Conservation (phyloP, 75 land plant genomes). For the Selaginella tamariscina region DNA sequence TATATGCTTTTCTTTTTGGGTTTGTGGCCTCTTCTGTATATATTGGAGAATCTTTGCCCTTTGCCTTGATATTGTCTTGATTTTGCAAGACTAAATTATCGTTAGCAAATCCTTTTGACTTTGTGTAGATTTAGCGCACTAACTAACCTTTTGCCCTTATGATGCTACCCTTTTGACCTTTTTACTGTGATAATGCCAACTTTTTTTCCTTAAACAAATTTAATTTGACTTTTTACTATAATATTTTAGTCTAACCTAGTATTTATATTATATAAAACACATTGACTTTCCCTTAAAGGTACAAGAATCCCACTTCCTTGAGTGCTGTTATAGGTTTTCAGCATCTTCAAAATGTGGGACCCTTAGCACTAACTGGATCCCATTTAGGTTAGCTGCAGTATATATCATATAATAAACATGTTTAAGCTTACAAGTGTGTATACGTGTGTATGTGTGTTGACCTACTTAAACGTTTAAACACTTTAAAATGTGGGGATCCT, state of each 20-base stretch:
- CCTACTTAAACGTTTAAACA: too few species aligned
- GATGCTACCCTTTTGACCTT: too few species aligned
- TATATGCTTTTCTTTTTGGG: too few species aligned
- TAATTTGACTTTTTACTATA: background rate
- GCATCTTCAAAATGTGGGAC: too few species aligned
- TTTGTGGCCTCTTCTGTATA: background rate
- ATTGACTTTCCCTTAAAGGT: background rate
- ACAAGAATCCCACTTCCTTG: background rate
- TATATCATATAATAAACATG: too few species aligned
- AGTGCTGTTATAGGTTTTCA: too few species aligned
- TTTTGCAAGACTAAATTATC: background rate
- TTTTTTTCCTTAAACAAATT: background rate
- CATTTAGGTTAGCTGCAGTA: too few species aligned
- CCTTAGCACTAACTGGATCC: too few species aligned
- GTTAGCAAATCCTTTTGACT: background rate
- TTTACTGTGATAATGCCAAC: too few species aligned
- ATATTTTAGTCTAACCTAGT: background rate
- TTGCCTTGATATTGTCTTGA: constrained; percentile 2
- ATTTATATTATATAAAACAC: background rate
- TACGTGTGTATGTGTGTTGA: background rate
- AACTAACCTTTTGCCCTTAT: too few species aligned
- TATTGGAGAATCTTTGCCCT: background rate
- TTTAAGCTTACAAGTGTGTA: background rate
- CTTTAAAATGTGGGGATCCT: background rate
- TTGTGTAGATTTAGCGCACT: background rate